Evolutionary conservation across 2,329 filamentous ascomycete genomes (phyloP).

Genomic region (Amylocarpus encephaloides): DNA sequence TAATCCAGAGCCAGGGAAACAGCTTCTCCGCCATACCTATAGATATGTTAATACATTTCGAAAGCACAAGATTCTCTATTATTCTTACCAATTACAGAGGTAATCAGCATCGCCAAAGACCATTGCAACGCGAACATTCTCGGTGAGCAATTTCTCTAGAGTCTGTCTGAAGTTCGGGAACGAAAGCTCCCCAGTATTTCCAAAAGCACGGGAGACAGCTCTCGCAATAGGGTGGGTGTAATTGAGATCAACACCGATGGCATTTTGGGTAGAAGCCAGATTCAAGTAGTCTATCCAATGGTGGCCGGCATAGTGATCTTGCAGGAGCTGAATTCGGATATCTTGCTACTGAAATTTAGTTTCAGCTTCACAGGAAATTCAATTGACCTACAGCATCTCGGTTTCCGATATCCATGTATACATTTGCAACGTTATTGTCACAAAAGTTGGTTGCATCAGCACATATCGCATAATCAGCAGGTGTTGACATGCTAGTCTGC

Average conservation of each 20-base stretch:
- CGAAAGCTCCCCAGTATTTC: conserved; percentile 49
- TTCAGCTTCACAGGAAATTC: neutral
- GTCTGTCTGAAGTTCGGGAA: conserved; percentile 51
- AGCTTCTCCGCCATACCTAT: conserved; percentile 48
- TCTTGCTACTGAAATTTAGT: conserved; percentile 34
- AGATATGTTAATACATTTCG: conserved; percentile 20
- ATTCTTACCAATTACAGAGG: conserved; percentile 20
- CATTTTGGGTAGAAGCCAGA: conserved; percentile 3
- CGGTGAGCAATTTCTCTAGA: conserved; percentile 40
- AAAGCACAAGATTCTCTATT: neutral
- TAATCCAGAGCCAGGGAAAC: conserved; percentile 46
- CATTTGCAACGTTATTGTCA: conserved; percentile 47
- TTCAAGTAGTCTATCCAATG: conserved; percentile 39
- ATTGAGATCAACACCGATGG: conserved; percentile 14
- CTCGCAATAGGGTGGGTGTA: conserved; percentile 22
- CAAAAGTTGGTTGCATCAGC: conserved; percentile 48
- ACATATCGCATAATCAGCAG: conserved; percentile 37
- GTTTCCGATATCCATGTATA: conserved; percentile 29
- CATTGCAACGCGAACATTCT: conserved; percentile 44
- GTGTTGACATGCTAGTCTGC: conserved; percentile 37
- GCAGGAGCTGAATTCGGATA: conserved; percentile 41
- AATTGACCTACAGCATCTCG: conserved; percentile 33
- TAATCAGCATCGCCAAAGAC: conserved; percentile 48
- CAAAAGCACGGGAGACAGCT: conserved; percentile 40
- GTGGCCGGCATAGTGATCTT: conserved; percentile 45